Evolutionary conservation across 805 yeast species (phyloP).

Genomic region (Debaryomyces prosopidis): DNA sequence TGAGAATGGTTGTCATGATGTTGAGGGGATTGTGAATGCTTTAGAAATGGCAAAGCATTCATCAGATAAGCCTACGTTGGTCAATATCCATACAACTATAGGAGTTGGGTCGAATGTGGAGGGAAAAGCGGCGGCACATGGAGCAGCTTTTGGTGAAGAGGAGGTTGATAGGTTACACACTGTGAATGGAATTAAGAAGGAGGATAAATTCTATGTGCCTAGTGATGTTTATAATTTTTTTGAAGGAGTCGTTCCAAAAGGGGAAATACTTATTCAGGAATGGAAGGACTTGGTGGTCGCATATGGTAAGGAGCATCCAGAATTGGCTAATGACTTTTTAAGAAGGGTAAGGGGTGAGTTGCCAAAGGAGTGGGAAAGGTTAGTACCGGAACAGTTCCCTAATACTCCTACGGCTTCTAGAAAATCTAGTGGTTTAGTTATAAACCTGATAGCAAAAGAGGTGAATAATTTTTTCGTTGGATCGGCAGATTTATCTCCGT

Average conservation of each 20-base stretch:
- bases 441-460: constrained; percentile 24
- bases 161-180: constrained; percentile 22
- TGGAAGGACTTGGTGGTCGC: constrained; percentile 22
- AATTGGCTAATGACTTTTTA: constrained; percentile 22
- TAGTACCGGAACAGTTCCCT: constrained; percentile 17
- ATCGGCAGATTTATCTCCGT: constrained; percentile 35
- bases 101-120: constrained; percentile 31
- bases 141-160: constrained; percentile 33
- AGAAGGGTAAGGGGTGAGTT: constrained; percentile 26
- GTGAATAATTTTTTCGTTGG: constrained; percentile 31
- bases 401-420: constrained; percentile 23
- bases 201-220: constrained; percentile 20
- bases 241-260: constrained; percentile 18
- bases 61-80: constrained; percentile 33
- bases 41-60: constrained; percentile 28
- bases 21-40: constrained; percentile 31
- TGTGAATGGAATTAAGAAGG: constrained; percentile 19
- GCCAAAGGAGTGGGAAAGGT: constrained; percentile 22
- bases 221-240: constrained; percentile 28
- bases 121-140: constrained; percentile 33
- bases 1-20: constrained; percentile 28
- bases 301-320: constrained; percentile 25
- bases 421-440: constrained; percentile 25
- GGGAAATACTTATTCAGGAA: constrained; percentile 16
- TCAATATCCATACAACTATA: constrained; percentile 33